Percentiles rank a stretch among this genome's conserved stretches.
These are phyloP conservation scores for Fibroporia radiculosa DNA, from an alignment of 768 basidiomycete genomes.

Conservation along the genomic window DNA sequence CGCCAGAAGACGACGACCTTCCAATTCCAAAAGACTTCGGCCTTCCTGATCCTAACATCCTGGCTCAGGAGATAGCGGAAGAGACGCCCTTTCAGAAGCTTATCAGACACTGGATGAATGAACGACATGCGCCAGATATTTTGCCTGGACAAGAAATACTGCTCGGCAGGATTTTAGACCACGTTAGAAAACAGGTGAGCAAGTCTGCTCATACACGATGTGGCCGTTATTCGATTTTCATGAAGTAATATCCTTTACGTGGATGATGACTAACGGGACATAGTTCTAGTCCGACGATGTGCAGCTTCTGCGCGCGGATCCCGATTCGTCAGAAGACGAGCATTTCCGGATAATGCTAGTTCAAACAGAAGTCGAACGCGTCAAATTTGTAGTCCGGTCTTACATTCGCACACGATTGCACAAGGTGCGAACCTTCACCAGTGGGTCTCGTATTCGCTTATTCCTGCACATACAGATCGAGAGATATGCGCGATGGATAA, in stretches of 20 bases:
- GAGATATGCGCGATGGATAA: slow-evolving; percentile 76
- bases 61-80: slow-evolving; percentile 25
- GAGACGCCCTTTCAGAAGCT: slow-evolving; percentile 63
- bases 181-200: slow-evolving; percentile 72
- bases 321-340: slow-evolving; percentile 83
- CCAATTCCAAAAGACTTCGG: slow-evolving; percentile 22
- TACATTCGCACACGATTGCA: slow-evolving; percentile 80
- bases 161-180: slow-evolving; percentile 60
- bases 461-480: slow-evolving; percentile 58
- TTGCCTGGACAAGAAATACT: slow-evolving; percentile 66
- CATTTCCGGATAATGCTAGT: slow-evolving; percentile 90
- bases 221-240: no score
- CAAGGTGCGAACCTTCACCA: slow-evolving; percentile 48
- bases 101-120: slow-evolving; percentile 81
- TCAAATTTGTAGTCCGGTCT: slow-evolving; percentile 86
- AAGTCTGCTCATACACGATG: no score
- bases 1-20: slow-evolving; percentile 29
- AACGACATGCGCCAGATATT: slow-evolving; percentile 75
- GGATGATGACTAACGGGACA: slow-evolving; percentile 15
- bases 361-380: slow-evolving; percentile 90
- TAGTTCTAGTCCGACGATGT: slow-evolving; percentile 65
- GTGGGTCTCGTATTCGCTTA: not conserved
- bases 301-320: slow-evolving; percentile 69
- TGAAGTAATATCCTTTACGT: no score
- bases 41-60: slow-evolving; percentile 12